Evolutionary conservation across 1,284 basidiomycete species (phyloP).

Genomic region (Papiliotrema terrestris): DNA sequence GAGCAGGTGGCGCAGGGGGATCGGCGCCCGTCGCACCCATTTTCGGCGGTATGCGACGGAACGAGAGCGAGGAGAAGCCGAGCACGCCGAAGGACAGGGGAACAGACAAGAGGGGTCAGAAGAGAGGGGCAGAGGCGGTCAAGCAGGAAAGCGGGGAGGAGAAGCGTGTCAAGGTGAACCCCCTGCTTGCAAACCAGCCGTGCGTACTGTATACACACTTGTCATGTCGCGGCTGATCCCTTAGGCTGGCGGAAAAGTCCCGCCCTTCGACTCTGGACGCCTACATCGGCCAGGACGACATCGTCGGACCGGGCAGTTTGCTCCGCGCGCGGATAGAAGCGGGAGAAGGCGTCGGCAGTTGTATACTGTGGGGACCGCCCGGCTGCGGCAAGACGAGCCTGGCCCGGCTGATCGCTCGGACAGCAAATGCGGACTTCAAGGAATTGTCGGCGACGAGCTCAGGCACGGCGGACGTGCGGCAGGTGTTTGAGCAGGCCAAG

Average conservation of each 20-base stretch:
- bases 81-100: slow-evolving; percentile 1
- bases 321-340: slow-evolving; percentile 41
- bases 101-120: slow-evolving; percentile 6
- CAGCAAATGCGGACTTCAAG: slow-evolving; percentile 59
- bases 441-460: slow-evolving; percentile 71
- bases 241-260: slow-evolving; percentile 44
- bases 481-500: slow-evolving; percentile 76
- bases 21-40: slow-evolving; percentile 15
- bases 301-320: slow-evolving; percentile 44
- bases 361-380: slow-evolving; percentile 49
- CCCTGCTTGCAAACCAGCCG: slow-evolving; percentile 44
- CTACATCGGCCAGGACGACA: slow-evolving; percentile 42
- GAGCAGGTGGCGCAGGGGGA: not conserved
- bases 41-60: slow-evolving; percentile 2
- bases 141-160: slow-evolving; percentile 7
- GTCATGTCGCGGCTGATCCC: not conserved
- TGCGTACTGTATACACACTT: slow-evolving; percentile 13
- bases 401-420: slow-evolving; percentile 42
- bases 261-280: slow-evolving; percentile 32
- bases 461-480: slow-evolving; percentile 73
- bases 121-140: slow-evolving; percentile 4
- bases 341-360: slow-evolving; percentile 42
- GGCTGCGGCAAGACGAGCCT: slow-evolving; percentile 48
- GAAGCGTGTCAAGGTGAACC: slow-evolving; percentile 35
- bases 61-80: not conserved